These are phyloP conservation scores for Paecilomyces dactylethromorphus DNA, from an alignment of 2,329 filamentous ascomycete genomes.

Conservation along the genomic window DNA sequence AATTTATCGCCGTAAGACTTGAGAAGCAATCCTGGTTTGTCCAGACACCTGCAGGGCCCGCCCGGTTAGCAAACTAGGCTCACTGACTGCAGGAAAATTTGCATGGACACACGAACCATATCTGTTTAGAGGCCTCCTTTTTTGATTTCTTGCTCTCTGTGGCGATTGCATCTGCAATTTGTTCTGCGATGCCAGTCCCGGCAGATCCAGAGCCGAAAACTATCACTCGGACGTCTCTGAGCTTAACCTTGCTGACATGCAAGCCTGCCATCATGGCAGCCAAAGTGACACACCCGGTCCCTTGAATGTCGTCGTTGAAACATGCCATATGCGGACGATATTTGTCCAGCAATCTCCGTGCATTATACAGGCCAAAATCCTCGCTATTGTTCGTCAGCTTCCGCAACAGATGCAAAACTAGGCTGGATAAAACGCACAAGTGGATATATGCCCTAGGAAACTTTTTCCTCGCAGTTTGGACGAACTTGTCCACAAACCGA, in stretches of 20 bases:
- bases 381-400: conserved; percentile 40
- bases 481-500: conserved; percentile 67
- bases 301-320: conserved; percentile 90
- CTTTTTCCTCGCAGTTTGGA: conserved; percentile 58
- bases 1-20: conserved; percentile 54
- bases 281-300: conserved; percentile 79
- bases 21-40: conserved; percentile 72
- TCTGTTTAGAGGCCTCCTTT: conserved; percentile 70
- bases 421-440: conserved; percentile 42
- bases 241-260: conserved; percentile 59
- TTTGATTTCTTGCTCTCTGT: conserved; percentile 59
- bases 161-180: conserved; percentile 72
- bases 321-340: conserved; percentile 70
- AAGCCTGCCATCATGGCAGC: conserved; percentile 74
- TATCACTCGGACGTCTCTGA: conserved; percentile 64
- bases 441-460: conserved; percentile 80
- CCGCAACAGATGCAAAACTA: background rate
- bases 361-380: conserved; percentile 75
- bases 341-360: conserved; percentile 66
- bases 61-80: background rate
- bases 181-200: conserved; percentile 79
- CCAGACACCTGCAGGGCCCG: conserved; percentile 56
- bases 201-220: conserved; percentile 77
- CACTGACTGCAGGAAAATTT: background rate
- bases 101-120: conserved; percentile 51